Evolutionary conservation across 331 rosid species (phyloP).

Genomic region (Malus hybrid): DNA sequence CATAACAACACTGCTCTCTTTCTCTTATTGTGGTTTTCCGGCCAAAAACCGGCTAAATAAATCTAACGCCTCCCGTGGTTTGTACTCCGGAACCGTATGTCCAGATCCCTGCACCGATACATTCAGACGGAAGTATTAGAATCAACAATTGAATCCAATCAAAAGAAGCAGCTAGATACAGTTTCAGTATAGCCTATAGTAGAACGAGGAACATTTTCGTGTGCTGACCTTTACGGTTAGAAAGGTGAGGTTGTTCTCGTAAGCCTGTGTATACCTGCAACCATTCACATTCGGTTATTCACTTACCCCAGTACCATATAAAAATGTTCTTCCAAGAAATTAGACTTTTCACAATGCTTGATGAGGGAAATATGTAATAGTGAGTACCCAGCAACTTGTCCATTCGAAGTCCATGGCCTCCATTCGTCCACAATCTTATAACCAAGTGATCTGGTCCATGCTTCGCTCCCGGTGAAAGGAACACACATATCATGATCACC

Average conservation of each 20-base stretch:
- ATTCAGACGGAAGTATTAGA: not conserved
- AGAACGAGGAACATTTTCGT: not conserved
- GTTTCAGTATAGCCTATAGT: not conserved
- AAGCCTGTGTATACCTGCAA: conserved; percentile 55
- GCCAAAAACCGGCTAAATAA: conserved; percentile 46
- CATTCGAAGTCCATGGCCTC: conserved; percentile 59
- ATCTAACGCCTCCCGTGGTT: conserved; percentile 53
- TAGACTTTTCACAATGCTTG: not conserved
- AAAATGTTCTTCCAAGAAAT: not conserved
- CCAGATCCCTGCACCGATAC: conserved; percentile 61
- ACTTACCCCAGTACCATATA: not conserved
- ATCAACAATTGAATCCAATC: not conserved
- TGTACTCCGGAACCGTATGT: conserved; percentile 81
- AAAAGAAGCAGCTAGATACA: not conserved
- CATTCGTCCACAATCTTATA: conserved; percentile 53
- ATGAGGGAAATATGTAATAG: not conserved
- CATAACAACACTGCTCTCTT: not conserved
- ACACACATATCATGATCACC: conserved; percentile 90
- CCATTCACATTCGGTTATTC: not conserved
- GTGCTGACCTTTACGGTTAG: conserved; percentile 55
- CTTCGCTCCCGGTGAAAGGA: conserved; percentile 65
- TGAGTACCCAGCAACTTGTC: conserved; percentile 63
- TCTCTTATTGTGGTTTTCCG: conserved; percentile 22
- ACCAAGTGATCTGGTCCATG: conserved; percentile 70
- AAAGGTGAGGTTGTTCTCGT: conserved; percentile 52